Conservation (phyloP, 2,329 filamentous ascomycete species). For the Penicillium italicum region DNA sequence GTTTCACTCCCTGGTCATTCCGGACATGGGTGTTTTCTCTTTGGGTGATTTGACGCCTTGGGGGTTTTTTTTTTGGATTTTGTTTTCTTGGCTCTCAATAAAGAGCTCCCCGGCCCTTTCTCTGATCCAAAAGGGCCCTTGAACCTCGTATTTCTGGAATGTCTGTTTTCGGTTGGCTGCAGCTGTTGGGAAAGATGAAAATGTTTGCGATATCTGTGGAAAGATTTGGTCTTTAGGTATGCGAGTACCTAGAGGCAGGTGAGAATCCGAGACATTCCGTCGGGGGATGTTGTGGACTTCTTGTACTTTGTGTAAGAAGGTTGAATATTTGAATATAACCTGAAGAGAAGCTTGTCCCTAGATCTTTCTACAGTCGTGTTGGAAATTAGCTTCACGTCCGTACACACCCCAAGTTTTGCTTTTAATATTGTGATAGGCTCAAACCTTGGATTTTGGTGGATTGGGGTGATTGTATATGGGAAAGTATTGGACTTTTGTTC, state of each 20-base stretch:
- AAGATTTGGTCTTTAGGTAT: not conserved
- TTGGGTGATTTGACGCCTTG: not conserved
- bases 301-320: constrained; percentile 2
- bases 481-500: not conserved
- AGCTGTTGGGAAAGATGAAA: not conserved
- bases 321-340: constrained; percentile 7
- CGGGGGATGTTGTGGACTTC: not conserved
- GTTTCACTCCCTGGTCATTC: constrained; percentile 3
- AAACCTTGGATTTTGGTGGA: not conserved
- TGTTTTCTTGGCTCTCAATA: not conserved
- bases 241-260: not conserved
- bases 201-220: not conserved
- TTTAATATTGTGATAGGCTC: not conserved
- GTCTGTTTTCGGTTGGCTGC: not conserved
- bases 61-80: too few relatives aligned
- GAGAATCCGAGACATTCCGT: constrained; percentile 4
- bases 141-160: not conserved
- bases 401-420: constrained; percentile 1
- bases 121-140: too few relatives aligned
- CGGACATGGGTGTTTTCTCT: not conserved
- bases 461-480: not conserved
- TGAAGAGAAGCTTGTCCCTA: constrained; percentile 7
- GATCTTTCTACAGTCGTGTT: constrained; percentile 8
- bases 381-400: constrained; percentile 7
- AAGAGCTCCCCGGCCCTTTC: not conserved